A percentile compares a stretch with the other conserved stretches of the same genome.
Conservation (phyloP, 108 stramenopile genomes). For the Fistulifera solaris region DNA sequence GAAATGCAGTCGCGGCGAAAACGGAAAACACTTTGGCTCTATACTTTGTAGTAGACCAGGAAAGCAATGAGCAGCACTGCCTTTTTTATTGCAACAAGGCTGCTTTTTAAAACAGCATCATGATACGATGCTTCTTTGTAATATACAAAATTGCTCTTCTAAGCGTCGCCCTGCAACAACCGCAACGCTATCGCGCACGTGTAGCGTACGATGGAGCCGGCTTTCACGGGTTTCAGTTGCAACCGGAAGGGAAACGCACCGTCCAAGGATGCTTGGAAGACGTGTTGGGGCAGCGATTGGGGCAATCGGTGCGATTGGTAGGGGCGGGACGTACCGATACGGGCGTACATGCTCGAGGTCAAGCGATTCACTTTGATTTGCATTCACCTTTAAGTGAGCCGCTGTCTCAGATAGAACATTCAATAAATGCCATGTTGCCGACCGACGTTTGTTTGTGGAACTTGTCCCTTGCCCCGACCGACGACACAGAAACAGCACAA, state of each 20-base stretch:
- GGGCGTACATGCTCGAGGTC: constrained; percentile 76
- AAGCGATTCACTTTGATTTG: constrained; percentile 83
- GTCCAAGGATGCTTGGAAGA: constrained; percentile 62
- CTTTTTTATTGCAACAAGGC: no score
- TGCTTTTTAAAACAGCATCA: no score
- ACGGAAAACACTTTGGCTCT: no score
- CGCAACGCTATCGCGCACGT: constrained; percentile 37
- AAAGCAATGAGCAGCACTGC: no score
- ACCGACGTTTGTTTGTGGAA: constrained; percentile 52
- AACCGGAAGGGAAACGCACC: constrained; percentile 17
- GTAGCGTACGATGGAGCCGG: constrained; percentile 54
- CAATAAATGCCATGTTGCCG: constrained; percentile 63
- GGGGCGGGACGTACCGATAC: constrained; percentile 78
- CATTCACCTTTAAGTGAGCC: background rate
- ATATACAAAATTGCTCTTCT: no score
- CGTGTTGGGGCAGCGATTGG: constrained; percentile 42
- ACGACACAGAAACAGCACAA: constrained; percentile 15
- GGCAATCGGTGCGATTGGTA: constrained; percentile 48
- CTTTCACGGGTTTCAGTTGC: constrained; percentile 49
- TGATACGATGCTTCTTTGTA: no score
- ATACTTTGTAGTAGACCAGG: no score
- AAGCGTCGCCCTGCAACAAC: no score
- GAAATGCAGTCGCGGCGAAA: no score
- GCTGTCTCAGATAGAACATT: constrained; percentile 20
- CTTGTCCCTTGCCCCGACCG: constrained; percentile 20